Evolutionary conservation across 2,329 filamentous ascomycete genomes (phyloP).

Genomic region (Colletotrichum gloeosporioides): DNA sequence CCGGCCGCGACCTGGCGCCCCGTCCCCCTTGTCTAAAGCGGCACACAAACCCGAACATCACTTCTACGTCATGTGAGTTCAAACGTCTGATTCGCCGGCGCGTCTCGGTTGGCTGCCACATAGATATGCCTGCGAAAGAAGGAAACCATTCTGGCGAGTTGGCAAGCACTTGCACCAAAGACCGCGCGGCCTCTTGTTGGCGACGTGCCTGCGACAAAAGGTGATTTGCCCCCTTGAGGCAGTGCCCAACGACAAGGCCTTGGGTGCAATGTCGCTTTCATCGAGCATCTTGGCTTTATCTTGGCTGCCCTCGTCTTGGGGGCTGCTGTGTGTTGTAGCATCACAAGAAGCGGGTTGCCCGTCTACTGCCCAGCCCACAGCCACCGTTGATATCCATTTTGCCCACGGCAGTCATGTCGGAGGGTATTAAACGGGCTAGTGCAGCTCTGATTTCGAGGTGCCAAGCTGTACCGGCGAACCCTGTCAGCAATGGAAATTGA

Average conservation of each 20-base stretch:
- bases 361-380: conserved; percentile 13
- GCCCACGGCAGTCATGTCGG: neutral
- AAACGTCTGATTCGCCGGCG: neutral
- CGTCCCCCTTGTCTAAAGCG: conserved; percentile 5
- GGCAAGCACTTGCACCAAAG: neutral
- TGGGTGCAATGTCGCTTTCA: neutral
- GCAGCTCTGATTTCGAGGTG: neutral
- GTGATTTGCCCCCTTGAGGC: neutral
- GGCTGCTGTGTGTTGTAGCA: neutral
- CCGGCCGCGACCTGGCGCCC: neutral
- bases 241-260: neutral
- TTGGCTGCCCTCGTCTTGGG: neutral
- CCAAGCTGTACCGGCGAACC: neutral
- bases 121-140: neutral
- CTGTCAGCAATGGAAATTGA: neutral
- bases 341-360: neutral
- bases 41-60: conserved; percentile 14
- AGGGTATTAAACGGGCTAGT: neutral
- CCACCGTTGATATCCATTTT: neutral
- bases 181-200: neutral
- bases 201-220: neutral
- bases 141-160: neutral
- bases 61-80: conserved; percentile 8
- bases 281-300: conserved; percentile 2
- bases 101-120: neutral